A percentile compares a stretch with the other conserved stretches of the same genome.
These are phyloP conservation scores for Thraustochytrium sp. DNA, from an alignment of 352 stramenopile genomes.

Conservation along the genomic window DNA sequence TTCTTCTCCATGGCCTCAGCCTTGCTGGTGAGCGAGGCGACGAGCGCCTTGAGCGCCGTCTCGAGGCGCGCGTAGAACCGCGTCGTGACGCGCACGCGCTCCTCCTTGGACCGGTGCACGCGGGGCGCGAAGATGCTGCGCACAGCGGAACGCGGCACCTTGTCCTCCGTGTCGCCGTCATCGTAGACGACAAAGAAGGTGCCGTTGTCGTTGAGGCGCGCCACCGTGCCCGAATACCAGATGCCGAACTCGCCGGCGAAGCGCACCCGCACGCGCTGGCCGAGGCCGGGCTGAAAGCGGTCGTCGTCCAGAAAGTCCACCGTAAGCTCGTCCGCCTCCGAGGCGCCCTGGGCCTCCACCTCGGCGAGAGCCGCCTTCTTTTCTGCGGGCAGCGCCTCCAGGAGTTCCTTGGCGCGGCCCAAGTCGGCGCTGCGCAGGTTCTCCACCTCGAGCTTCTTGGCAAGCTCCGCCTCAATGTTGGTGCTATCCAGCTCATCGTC, in stretches of 20 bases:
- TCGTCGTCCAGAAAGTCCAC: slow-evolving; percentile 33
- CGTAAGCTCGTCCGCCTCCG: not conserved
- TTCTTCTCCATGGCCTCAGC: not conserved
- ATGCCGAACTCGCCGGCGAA: slow-evolving; percentile 26
- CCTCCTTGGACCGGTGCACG: not conserved
- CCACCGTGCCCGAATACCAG: slow-evolving; percentile 32
- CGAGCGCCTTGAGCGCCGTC: not conserved
- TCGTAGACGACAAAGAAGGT: slow-evolving; percentile 39
- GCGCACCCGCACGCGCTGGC: slow-evolving; percentile 23
- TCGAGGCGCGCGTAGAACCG: not conserved
- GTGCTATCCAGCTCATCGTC: not conserved
- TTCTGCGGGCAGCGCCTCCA: not conserved
- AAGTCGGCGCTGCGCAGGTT: not conserved
- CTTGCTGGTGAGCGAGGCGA: not conserved
- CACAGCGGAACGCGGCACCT: not conserved
- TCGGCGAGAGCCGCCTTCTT: not conserved
- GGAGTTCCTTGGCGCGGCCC: not conserved
- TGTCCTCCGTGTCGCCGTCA: slow-evolving; percentile 23
- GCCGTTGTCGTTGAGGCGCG: slow-evolving; percentile 5
- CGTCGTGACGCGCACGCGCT: not conserved
- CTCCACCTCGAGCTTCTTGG: not conserved
- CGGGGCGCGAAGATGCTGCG: slow-evolving; percentile 31
- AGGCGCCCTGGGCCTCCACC: not conserved
- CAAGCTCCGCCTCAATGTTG: not conserved
- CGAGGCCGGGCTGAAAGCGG: slow-evolving; percentile 12